phyloP scores from a whole-genome alignment of 768 basidiomycete genomes.

The Peribolospora kevripleyi region DNA sequence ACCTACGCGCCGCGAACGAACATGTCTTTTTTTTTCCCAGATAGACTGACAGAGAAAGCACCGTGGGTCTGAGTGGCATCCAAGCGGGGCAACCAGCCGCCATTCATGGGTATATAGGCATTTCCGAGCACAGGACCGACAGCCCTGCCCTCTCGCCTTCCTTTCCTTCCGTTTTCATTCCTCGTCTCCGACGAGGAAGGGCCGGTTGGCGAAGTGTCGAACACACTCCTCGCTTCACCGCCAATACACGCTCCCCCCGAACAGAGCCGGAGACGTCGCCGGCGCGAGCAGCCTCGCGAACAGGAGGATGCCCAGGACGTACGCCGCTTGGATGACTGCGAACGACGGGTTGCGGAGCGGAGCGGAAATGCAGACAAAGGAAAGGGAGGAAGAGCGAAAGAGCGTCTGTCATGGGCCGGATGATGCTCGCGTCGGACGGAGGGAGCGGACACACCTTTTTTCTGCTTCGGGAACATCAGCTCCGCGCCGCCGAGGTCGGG shows the following conservation, averaged over 20 bases:
- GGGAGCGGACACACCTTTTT: slow-evolving; percentile 25
- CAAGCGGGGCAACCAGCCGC: no score
- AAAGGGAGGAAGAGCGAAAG: not conserved
- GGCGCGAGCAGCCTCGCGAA: slow-evolving; percentile 32
- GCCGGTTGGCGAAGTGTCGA: no score
- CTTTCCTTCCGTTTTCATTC: no score
- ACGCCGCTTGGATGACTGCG: slow-evolving; percentile 32
- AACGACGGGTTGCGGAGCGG: not conserved
- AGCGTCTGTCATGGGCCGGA: not conserved
- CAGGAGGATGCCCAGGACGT: slow-evolving; percentile 34
- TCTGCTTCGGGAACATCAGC: slow-evolving; percentile 28
- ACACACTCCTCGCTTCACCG: no score
- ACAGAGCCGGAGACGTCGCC: slow-evolving; percentile 25
- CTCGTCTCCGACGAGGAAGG: not conserved
- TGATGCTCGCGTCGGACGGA: not conserved
- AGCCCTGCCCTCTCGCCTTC: no score
- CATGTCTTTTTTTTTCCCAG: no score
- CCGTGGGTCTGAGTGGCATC: no score
- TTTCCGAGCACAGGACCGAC: no score
- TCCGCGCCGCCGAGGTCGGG: slow-evolving; percentile 43
- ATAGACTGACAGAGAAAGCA: no score
- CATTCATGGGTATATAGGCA: no score
- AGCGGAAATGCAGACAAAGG: no score
- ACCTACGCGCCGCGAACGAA: no score
- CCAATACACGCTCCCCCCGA: slow-evolving; percentile 8